A percentile compares a stretch with the other conserved stretches of the same genome.
Conservation (phyloP, 768 basidiomycete species). For the Lactifluus echinatus region DNA sequence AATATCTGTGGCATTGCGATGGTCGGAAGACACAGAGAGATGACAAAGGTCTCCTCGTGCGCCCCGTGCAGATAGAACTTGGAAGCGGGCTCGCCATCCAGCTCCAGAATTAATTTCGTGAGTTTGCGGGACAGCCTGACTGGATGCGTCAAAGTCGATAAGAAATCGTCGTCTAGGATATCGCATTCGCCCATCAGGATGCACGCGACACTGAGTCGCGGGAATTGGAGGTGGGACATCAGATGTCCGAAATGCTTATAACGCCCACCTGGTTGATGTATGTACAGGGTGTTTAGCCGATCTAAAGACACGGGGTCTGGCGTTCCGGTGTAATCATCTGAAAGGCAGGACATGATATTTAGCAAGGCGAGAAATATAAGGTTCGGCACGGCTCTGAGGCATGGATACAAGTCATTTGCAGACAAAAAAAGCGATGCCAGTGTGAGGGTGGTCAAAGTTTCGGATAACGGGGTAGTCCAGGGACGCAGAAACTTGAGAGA, state of each 20-base stretch:
- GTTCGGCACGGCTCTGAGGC: slow-evolving; percentile 5
- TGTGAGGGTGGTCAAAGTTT: slow-evolving; percentile 3
- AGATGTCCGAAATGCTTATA: slow-evolving; percentile 9
- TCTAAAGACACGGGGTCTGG: slow-evolving; percentile 1
- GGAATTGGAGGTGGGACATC: slow-evolving; percentile 2
- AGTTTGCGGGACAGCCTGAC: not conserved
- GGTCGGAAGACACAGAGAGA: slow-evolving; percentile 6
- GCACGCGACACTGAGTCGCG: slow-evolving; percentile 1
- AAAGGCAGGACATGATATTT: slow-evolving; percentile 1
- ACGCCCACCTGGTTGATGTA: slow-evolving; percentile 4
- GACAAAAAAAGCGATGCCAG: slow-evolving; percentile 3
- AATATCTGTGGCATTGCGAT: not conserved
- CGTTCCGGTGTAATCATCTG: slow-evolving; percentile 1
- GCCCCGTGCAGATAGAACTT: slow-evolving; percentile 9
- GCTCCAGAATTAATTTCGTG: not conserved
- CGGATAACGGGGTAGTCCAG: not conserved
- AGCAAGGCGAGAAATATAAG: slow-evolving; percentile 3
- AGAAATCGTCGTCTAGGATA: slow-evolving; percentile 4
- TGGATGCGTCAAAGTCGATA: not conserved
- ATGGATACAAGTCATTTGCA: slow-evolving; percentile 6
- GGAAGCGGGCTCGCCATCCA: slow-evolving; percentile 8
- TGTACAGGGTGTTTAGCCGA: not conserved
- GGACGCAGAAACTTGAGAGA: slow-evolving; percentile 4
- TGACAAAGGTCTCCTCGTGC: not conserved
- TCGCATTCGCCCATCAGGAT: slow-evolving; percentile 10